phyloP scores from a whole-genome alignment of 2,329 filamentous ascomycete genomes.

The Cladosporium sp. region DNA sequence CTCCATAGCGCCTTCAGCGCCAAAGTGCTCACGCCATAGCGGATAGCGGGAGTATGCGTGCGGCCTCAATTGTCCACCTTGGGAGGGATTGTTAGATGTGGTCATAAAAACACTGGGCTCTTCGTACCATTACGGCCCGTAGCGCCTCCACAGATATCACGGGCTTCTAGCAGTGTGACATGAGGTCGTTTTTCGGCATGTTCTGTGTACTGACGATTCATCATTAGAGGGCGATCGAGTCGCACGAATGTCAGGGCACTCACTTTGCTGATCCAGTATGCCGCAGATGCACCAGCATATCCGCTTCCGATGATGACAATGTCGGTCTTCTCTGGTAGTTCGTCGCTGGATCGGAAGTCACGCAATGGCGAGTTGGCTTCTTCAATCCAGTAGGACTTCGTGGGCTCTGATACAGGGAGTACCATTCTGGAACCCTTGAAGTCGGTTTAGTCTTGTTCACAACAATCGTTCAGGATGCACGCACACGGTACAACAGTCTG shows the following conservation, averaged over 20 bases:
- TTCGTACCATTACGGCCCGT: conserved; percentile 24
- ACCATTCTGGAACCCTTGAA: conserved; percentile 12
- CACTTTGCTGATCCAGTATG: conserved; percentile 30
- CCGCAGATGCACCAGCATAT: conserved; percentile 24
- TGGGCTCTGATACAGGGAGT: conserved; percentile 17
- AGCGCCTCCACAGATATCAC: conserved; percentile 25
- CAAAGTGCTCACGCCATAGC: conserved; percentile 27
- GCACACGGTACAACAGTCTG: too few species aligned
- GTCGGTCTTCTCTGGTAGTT: conserved; percentile 14
- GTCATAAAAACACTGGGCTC: too few species aligned
- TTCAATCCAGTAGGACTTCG: conserved; percentile 26
- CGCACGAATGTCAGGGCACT: neutral
- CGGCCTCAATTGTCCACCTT: conserved; percentile 24
- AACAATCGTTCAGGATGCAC: too few species aligned
- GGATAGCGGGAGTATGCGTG: conserved; percentile 31
- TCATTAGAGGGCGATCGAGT: neutral
- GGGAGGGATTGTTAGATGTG: neutral
- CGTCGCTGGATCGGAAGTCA: conserved; percentile 16
- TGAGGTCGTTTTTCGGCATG: neutral
- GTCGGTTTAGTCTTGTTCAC: too few species aligned
- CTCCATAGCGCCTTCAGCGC: conserved; percentile 26
- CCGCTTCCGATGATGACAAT: conserved; percentile 25
- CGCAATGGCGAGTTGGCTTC: conserved; percentile 21
- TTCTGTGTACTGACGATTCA: neutral
- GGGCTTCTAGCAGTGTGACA: conserved; percentile 24